Base-by-base conservation (phyloP, 31 red algal genomes). In the Porphyra umbilicalis region DNA sequence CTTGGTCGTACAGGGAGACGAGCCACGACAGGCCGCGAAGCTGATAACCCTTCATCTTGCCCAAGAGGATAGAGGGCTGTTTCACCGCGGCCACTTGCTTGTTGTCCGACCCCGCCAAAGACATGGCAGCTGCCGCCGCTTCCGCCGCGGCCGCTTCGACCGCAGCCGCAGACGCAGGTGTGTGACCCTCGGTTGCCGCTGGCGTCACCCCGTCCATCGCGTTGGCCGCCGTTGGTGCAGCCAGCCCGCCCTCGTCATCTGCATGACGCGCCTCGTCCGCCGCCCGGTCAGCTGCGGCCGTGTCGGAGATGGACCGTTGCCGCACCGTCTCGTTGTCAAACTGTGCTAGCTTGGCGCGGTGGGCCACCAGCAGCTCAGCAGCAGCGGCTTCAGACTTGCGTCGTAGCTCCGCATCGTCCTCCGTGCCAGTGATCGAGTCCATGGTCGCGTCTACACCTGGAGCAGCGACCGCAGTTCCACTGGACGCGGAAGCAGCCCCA, bases 1-100 rank as follows among this genome's bases (percentile, higher is more conserved):
- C 98, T 76, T 99, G 90, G 42, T 99, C 98, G 79, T 97, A 99
- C 8, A 99, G 88, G 30, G 94, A 99, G 32, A 95, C 92, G 35
- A 99, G 88, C 94, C 94, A 99, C 33, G 90, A 86, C 6, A 99
- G 88, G 20, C 98, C 98, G 32, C 88, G 84, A n/a, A 99, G 79
- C 82, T 99, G 98, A 78, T 99, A 99, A 35, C 94, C 94, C 79
- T 95, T 94, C 92, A 98, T 95, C 71, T 92, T 94, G 75, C 89
- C 91, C 71, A 92, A 92, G 10, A 96, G 79, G 80, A 92, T 89
- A 77, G 94, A 81, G 33, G 94, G 94, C 76, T 96, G 94, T 31
- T 86, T 91, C 8, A 96, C 90, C 10, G 90, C 79, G 18, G 92
- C 94, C 6, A 92, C 90, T 86, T 93, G 87, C n/a, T 74, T 83